Evolutionary conservation across 305 asterid genomes (phyloP).

Genomic region (Fraxinus angustifolia): DNA sequence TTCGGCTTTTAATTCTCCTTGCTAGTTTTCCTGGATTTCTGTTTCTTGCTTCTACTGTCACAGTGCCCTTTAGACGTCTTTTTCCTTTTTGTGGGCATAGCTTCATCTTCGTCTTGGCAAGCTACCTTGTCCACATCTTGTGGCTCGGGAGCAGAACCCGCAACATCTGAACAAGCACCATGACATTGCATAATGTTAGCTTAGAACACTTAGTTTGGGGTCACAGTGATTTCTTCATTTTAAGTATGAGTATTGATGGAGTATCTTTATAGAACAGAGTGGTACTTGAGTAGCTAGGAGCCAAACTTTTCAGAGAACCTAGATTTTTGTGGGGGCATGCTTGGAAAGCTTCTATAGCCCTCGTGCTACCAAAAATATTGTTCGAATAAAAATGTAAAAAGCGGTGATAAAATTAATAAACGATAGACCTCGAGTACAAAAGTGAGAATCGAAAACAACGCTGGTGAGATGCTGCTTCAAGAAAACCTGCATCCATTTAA

Average conservation of each 20-base stretch:
- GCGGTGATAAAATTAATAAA: background rate
- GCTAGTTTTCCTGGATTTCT: constrained; percentile 42
- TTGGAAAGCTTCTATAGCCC: background rate
- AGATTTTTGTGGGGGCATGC: background rate
- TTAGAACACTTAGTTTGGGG: background rate
- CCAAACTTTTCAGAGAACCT: background rate
- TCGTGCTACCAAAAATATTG: background rate
- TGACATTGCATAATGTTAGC: background rate
- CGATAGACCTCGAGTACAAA: constrained; percentile 41
- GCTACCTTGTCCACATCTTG: constrained; percentile 23
- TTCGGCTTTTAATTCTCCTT: constrained; percentile 25
- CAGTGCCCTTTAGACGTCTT: constrained; percentile 31
- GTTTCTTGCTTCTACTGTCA: constrained; percentile 43
- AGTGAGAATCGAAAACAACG: constrained; percentile 77
- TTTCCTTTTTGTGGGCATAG: constrained; percentile 40
- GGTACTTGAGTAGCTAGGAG: background rate
- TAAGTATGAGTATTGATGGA: background rate
- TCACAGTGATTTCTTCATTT: background rate
- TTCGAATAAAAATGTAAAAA: background rate
- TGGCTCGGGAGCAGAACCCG: constrained; percentile 25
- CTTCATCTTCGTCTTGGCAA: constrained; percentile 30
- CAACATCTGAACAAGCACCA: constrained; percentile 23
- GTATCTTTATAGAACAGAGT: background rate
- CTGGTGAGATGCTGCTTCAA: constrained; percentile 70
- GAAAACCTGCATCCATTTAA: constrained; percentile 62